These are phyloP conservation scores for Loxodes magnus DNA, from an alignment of 73 alveolate species.

Conservation along the genomic window DNA sequence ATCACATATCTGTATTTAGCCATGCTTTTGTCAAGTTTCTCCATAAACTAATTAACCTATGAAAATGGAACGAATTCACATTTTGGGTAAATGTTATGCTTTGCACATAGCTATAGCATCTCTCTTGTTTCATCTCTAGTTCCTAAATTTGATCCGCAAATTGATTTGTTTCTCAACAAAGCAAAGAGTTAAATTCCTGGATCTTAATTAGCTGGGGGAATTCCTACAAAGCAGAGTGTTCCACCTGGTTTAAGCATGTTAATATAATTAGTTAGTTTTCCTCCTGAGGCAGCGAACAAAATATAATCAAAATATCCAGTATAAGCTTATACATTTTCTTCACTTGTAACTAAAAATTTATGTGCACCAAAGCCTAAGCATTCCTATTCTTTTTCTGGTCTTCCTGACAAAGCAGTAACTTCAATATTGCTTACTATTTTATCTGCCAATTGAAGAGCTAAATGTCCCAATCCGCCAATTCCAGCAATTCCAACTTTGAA, in stretches of 20 bases:
- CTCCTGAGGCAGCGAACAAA: constrained; percentile 27
- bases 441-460: constrained; percentile 53
- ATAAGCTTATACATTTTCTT: constrained; percentile 28
- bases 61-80: constrained; percentile 4
- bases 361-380: constrained; percentile 56
- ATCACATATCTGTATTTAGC: no score
- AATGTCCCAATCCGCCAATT: constrained; percentile 70
- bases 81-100: constrained; percentile 23
- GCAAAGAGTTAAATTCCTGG: constrained; percentile 19
- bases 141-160: not conserved
- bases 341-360: constrained; percentile 31
- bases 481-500: constrained; percentile 53
- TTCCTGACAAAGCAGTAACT: constrained; percentile 52
- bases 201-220: constrained; percentile 31
- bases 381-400: constrained; percentile 31
- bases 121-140: constrained; percentile 6
- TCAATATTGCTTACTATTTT: constrained; percentile 34
- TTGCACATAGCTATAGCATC: constrained; percentile 18
- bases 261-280: constrained; percentile 8
- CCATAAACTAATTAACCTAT: no score
- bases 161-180: no score
- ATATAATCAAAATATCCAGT: constrained; percentile 34
- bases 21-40: no score
- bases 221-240: constrained; percentile 33
- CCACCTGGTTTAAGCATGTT: constrained; percentile 28